Evolutionary conservation across 176 grass and related monocot species (phyloP).

Genomic region (Miscanthus lutarioriparius): DNA sequence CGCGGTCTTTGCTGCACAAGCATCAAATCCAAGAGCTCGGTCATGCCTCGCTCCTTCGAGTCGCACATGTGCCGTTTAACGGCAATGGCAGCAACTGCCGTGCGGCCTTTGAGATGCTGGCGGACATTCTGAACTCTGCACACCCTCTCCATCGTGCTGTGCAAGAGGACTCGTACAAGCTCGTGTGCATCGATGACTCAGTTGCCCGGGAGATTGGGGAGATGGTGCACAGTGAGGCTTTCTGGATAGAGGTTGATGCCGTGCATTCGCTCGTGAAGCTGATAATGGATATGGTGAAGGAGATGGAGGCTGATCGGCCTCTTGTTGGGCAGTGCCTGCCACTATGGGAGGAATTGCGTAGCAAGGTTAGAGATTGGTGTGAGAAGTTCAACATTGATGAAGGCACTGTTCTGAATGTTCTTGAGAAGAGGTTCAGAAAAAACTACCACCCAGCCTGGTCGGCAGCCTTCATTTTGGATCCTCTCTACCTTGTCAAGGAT

Average conservation of each 20-base stretch:
- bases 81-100: slow-evolving; percentile 33
- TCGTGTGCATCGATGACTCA: slow-evolving; percentile 53
- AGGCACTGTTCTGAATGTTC: slow-evolving; percentile 31
- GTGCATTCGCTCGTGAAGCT: slow-evolving; percentile 57
- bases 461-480: slow-evolving; percentile 76
- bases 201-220: slow-evolving; percentile 61
- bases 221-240: slow-evolving; percentile 50
- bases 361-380: slow-evolving; percentile 72
- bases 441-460: slow-evolving; percentile 89
- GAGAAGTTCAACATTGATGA: slow-evolving; percentile 54
- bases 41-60: slow-evolving; percentile 52
- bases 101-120: slow-evolving; percentile 55
- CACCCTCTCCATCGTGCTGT: slow-evolving; percentile 53
- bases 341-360: slow-evolving; percentile 67
- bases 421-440: slow-evolving; percentile 71
- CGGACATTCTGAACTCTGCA: slow-evolving; percentile 52
- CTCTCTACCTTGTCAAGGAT: slow-evolving; percentile 73
- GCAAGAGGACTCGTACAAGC: slow-evolving; percentile 63
- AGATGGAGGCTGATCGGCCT: slow-evolving; percentile 76
- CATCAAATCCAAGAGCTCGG: slow-evolving; percentile 70
- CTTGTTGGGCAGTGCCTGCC: slow-evolving; percentile 79
- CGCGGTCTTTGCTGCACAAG: slow-evolving; percentile 60
- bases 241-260: slow-evolving; percentile 71
- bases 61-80: slow-evolving; percentile 35
- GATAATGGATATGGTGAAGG: slow-evolving; percentile 65